phyloP scores from a whole-genome alignment of 441 rosid species.

The Syzygium syzygioides region DNA sequence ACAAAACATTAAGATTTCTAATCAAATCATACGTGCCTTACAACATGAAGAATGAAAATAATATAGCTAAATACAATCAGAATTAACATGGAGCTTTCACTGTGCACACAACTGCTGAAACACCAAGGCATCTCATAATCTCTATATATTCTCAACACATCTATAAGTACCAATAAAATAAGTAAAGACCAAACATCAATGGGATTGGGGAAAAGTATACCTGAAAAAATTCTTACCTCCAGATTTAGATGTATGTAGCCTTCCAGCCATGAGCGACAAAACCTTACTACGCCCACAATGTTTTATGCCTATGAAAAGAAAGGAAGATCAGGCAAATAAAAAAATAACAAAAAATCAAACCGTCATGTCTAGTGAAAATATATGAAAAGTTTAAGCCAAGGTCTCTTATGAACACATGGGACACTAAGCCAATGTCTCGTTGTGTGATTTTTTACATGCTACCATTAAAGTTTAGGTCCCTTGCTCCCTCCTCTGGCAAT shows the following conservation, averaged over 20 bases:
- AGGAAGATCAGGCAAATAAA: neutral
- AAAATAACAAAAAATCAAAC: neutral
- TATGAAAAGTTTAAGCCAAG: neutral
- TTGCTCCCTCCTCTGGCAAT: neutral
- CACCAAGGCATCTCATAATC: neutral
- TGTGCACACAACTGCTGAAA: neutral
- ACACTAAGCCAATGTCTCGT: neutral
- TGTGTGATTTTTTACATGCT: neutral
- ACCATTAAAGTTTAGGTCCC: neutral
- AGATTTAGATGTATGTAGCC: slow-evolving; percentile 25
- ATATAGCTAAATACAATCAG: neutral
- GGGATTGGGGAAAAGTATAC: neutral
- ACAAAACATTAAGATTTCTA: neutral
- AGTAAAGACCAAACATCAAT: neutral
- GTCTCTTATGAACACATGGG: neutral
- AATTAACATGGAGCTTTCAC: neutral
- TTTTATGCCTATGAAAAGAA: slow-evolving; percentile 20
- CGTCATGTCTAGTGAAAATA: neutral
- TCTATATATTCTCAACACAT: neutral
- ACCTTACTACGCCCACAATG: slow-evolving; percentile 28
- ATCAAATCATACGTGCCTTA: neutral
- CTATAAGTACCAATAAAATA: neutral
- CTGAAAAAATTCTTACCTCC: slow-evolving; percentile 18
- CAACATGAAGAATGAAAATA: neutral
- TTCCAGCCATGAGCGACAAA: slow-evolving; percentile 31